Evolutionary conservation across 768 basidiomycete genomes (phyloP).

Genomic region (Wakefieldia striispora): DNA sequence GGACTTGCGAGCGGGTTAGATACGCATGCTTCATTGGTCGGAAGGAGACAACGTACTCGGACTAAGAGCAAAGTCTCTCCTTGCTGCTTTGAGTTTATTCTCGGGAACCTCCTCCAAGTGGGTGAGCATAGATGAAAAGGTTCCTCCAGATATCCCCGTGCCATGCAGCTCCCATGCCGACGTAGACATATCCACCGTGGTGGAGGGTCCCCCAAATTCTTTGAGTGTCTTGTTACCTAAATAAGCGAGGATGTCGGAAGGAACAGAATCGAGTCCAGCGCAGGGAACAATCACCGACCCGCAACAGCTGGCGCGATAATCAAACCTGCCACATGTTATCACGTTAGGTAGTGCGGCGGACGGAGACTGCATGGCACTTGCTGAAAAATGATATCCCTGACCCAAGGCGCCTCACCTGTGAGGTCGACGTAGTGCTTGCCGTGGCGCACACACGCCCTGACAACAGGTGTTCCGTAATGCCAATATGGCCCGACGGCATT

Average conservation of each 20-base stretch:
- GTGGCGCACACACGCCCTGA: conserved; percentile 71
- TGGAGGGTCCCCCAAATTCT: conserved; percentile 33
- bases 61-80: conserved; percentile 40
- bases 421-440: conserved; percentile 87
- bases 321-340: conserved; percentile 46
- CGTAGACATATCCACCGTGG: conserved; percentile 52
- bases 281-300: conserved; percentile 76
- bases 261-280: conserved; percentile 76
- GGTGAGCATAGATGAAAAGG: conserved; percentile 37
- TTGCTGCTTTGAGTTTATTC: conserved; percentile 28
- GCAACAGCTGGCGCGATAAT: conserved; percentile 67
- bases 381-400: conserved; percentile 58
- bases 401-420: conserved; percentile 70
- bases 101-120: conserved; percentile 33
- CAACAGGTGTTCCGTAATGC: conserved; percentile 70
- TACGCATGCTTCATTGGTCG: neutral
- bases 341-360: conserved; percentile 4
- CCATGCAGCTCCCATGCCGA: conserved; percentile 43
- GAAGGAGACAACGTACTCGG: conserved; percentile 35
- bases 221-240: conserved; percentile 71
- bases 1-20: conserved; percentile 25
- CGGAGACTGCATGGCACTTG: conserved; percentile 32
- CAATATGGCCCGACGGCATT: conserved; percentile 78
- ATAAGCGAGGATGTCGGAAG: conserved; percentile 68
- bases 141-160: conserved; percentile 34